Conservation (phyloP, 352 stramenopile species). For the Phytopythium delawarense region DNA sequence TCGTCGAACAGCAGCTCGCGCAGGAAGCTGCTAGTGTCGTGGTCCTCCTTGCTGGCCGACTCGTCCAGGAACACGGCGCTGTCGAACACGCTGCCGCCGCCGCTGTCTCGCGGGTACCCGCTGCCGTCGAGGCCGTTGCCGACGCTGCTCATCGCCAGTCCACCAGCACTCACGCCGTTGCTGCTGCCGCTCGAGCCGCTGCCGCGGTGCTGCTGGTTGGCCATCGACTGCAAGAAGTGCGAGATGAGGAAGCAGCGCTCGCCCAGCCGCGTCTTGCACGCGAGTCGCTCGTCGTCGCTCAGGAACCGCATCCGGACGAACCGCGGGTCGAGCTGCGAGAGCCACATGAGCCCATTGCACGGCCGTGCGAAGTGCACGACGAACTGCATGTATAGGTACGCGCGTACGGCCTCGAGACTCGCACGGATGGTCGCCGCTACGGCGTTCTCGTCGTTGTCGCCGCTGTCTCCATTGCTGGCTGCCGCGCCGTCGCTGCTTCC, state of each 20-base stretch:
- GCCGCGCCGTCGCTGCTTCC: not conserved
- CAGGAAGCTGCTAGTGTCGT: constrained; percentile 45
- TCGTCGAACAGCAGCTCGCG: constrained; percentile 46
- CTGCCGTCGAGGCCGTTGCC: not conserved
- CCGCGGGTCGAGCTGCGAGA: constrained; percentile 43
- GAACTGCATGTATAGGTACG: constrained; percentile 35
- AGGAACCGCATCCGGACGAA: constrained; percentile 50
- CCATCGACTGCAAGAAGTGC: constrained; percentile 33
- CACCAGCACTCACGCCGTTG: not conserved
- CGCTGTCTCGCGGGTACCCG: not conserved
- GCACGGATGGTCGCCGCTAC: constrained; percentile 4
- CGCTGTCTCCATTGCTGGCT: not conserved
- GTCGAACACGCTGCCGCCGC: constrained; percentile 17
- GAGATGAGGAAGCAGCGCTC: constrained; percentile 36
- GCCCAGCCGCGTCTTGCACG: constrained; percentile 32
- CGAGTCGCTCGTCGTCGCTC: constrained; percentile 34
- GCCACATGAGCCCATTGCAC: constrained; percentile 39
- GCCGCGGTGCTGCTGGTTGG: constrained; percentile 24
- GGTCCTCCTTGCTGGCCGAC: constrained; percentile 30
- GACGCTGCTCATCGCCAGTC: not conserved
- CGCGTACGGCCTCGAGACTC: constrained; percentile 24
- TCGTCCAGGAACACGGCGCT: constrained; percentile 35
- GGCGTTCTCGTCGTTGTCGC: constrained; percentile 1
- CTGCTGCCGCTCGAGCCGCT: constrained; percentile 4
- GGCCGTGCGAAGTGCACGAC: constrained; percentile 29